These are phyloP conservation scores for Juncus effusus DNA, from an alignment of 176 grass and related monocot species.

Conservation along the genomic window DNA sequence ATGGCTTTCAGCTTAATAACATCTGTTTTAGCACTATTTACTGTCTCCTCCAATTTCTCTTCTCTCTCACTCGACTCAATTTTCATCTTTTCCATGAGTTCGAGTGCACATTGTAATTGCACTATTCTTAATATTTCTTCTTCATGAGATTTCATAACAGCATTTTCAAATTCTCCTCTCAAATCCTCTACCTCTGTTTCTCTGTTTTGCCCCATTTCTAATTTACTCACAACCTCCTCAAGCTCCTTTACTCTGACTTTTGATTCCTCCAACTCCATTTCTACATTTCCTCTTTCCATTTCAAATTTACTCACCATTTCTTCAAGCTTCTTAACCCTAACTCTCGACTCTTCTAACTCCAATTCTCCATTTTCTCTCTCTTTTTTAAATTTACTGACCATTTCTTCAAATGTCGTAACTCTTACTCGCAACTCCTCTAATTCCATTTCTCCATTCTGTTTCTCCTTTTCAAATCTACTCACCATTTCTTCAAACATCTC, in stretches of 20 bases:
- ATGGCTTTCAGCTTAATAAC: conserved; percentile 69
- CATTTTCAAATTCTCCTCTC: conserved; percentile 41
- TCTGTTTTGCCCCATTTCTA: conserved; percentile 23
- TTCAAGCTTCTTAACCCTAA: conserved; percentile 54
- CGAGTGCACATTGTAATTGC: conserved; percentile 50
- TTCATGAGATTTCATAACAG: conserved; percentile 43
- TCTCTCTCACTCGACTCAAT: conserved; percentile 53
- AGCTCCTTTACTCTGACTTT: conserved; percentile 49
- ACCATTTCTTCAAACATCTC: conserved; percentile 21
- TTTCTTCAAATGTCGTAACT: conserved; percentile 18
- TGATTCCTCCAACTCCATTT: conserved; percentile 78
- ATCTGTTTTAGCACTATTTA: conserved; percentile 50
- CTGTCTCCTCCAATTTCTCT: conserved; percentile 39
- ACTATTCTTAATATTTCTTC: conserved; percentile 71
- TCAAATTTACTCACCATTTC: conserved; percentile 31
- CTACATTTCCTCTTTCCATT: conserved; percentile 10
- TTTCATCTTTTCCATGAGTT: conserved; percentile 63
- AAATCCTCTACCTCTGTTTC: conserved; percentile 39
- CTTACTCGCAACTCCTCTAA: conserved; percentile 22
- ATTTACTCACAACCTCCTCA: conserved; percentile 40
- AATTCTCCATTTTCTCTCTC: too few species aligned
- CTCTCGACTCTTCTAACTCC: conserved; percentile 87
- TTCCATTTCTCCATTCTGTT: too few species aligned
- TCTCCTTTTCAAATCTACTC: too few species aligned
- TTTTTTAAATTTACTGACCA: too few species aligned